Evolutionary conservation across 306 rosid genomes (phyloP), one percentile per base, ranked within the genome.

Genomic region (Ammopiptanthus mongolicus): DNA sequence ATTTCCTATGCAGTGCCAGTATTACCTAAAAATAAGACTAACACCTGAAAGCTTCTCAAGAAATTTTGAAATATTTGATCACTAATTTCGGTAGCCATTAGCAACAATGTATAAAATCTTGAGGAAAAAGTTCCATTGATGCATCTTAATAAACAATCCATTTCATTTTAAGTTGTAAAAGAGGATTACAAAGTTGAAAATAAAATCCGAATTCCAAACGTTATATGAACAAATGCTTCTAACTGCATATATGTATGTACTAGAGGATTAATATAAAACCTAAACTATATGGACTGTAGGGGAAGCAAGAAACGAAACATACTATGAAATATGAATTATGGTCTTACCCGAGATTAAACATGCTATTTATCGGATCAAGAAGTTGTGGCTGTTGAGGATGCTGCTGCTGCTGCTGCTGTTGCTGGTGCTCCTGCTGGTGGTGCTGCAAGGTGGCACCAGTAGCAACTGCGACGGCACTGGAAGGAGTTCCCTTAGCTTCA

Each of bases 401-500:
- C 69, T 72, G 83, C 46, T 72, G 83, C 34, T 87, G 98, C 4
- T 57, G 71, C 31, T 80, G 83, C 10, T 81, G 86, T 33, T 87
- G 88, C 23, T 86, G 89, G 23, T 86, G 88, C 65, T 87, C 86
- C 37, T 82, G 80, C 10, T 81, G 85, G 31, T 83, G 93, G 14
- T 78, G 96, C 78, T 80, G 94, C 79, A 88, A 81, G 71, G 84
- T 69, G 3, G 89, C 97, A 55, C 97, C 93, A 1, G 90, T 90
- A 0, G 95, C 97, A 39, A 88, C 89, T 0, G 97, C 91, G 0
- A 93, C 96, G 0, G 93, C 98, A 53, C 91, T 90, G 0, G 98
- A 89, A 73, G 99, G 90, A 76, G 92, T 89, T 17, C 99, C 99
- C 80, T 89, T 96, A 0, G 96, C 83, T 73, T 96, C 99, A 17